Conservation (phyloP, 2,329 filamentous ascomycete genomes). For the Colletotrichum sp. region DNA sequence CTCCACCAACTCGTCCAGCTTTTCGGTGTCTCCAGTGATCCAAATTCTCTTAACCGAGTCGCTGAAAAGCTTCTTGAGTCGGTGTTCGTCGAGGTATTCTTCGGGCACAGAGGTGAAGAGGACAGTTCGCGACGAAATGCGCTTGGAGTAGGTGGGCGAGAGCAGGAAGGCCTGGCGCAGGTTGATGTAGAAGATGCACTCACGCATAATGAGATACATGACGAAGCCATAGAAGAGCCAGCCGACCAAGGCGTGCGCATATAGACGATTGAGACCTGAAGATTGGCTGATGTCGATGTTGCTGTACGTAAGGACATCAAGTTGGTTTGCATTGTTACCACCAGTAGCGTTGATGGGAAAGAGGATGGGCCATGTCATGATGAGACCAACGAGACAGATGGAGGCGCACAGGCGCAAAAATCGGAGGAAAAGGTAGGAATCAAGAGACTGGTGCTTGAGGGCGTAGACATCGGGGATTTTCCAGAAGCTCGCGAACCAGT, state of each 20-base stretch:
- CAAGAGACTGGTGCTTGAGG: slow-evolving; percentile 84
- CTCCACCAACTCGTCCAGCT: slow-evolving; percentile 81
- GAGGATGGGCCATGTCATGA: slow-evolving; percentile 86
- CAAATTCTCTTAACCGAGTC: slow-evolving; percentile 82
- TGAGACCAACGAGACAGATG: slow-evolving; percentile 82
- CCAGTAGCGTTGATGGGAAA: slow-evolving; percentile 89
- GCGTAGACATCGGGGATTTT: slow-evolving; percentile 74
- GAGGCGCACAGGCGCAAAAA: slow-evolving; percentile 79
- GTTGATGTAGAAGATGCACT: slow-evolving; percentile 91
- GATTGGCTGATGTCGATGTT: slow-evolving; percentile 66
- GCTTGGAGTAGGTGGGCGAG: slow-evolving; percentile 81
- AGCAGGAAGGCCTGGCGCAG: slow-evolving; percentile 90
- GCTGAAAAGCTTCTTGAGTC: slow-evolving; percentile 81
- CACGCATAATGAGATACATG: slow-evolving; percentile 85
- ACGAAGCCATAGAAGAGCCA: slow-evolving; percentile 90
- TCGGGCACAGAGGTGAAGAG: slow-evolving; percentile 86
- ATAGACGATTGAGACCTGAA: slow-evolving; percentile 69
- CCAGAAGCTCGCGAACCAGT: slow-evolving; percentile 69
- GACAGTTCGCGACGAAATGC: slow-evolving; percentile 88
- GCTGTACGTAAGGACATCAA: slow-evolving; percentile 80
- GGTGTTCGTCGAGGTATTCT: slow-evolving; percentile 77
- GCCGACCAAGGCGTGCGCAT: slow-evolving; percentile 79
- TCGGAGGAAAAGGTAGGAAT: slow-evolving; percentile 84
- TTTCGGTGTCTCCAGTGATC: slow-evolving; percentile 78
- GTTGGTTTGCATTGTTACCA: slow-evolving; percentile 64